Conservation (phyloP, 805 yeast genomes). For the Kodamaea sagamina region DNA sequence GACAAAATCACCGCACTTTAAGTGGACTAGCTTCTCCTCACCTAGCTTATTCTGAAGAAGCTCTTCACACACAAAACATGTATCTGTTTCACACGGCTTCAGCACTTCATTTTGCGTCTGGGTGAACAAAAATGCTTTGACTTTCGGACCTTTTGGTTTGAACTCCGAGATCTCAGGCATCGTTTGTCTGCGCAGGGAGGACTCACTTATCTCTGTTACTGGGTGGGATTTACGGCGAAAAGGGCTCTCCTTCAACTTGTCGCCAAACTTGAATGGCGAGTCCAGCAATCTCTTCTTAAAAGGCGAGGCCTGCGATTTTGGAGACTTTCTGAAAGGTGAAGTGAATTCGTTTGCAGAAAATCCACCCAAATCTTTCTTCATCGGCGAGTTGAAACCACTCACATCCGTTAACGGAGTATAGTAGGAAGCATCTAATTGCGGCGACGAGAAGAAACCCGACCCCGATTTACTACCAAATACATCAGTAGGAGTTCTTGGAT, state of each 20-base stretch:
- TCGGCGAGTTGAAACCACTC: background rate
- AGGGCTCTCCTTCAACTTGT: too few relatives aligned
- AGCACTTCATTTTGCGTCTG: conserved; percentile 16
- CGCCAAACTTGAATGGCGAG: background rate
- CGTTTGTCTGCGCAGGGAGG: background rate
- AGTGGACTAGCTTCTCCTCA: conserved; percentile 48
- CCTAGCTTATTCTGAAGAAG: conserved; percentile 45
- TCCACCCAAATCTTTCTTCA: background rate
- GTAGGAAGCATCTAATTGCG: background rate
- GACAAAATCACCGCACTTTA: conserved; percentile 55
- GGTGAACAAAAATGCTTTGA: conserved; percentile 25
- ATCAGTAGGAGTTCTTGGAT: background rate
- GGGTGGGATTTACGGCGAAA: too few relatives aligned
- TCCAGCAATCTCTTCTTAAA: conserved; percentile 2
- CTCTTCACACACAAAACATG: conserved; percentile 57
- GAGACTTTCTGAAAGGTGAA: background rate
- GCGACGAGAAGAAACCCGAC: background rate
- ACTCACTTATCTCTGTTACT: too few relatives aligned
- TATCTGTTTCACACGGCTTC: conserved; percentile 6
- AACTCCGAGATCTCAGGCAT: background rate
- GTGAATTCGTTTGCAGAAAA: too few relatives aligned
- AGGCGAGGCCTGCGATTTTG: conserved; percentile 2
- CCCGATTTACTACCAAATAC: background rate
- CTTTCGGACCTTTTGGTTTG: conserved; percentile 24
- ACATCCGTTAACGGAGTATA: conserved; percentile 3